phyloP scores from a whole-genome alignment of 257 asterid species.

The Linderniella brevidens region DNA sequence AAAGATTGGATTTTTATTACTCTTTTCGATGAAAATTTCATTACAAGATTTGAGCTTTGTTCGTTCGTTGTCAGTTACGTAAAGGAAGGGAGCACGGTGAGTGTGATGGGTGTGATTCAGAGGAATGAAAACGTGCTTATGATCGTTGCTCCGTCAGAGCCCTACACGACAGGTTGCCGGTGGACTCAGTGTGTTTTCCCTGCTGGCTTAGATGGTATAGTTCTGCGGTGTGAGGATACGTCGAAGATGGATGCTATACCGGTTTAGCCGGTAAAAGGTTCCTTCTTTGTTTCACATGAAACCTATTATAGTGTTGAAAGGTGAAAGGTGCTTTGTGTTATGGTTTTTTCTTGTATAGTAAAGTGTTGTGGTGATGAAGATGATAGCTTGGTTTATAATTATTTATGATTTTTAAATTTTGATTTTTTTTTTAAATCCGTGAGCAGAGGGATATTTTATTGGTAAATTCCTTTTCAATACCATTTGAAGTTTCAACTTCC shows the following conservation, averaged over 20 bases:
- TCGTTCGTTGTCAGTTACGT: conserved; percentile 22
- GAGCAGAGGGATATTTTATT: no score
- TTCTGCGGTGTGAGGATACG: conserved; percentile 47
- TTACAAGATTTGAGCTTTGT: background rate
- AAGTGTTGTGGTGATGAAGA: no score
- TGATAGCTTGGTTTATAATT: no score
- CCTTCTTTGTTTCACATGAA: background rate
- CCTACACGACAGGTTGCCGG: conserved; percentile 43
- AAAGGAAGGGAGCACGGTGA: conserved; percentile 55
- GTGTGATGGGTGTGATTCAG: conserved; percentile 55
- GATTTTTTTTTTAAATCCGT: no score
- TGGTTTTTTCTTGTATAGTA: no score
- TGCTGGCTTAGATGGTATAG: conserved; percentile 44
- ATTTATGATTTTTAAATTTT: no score
- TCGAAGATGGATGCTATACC: conserved; percentile 47
- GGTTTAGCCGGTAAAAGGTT: conserved; percentile 13
- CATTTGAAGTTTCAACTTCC: no score
- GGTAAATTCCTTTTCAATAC: no score
- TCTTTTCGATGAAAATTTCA: background rate
- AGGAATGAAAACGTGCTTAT: conserved; percentile 41
- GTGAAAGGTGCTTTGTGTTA: no score
- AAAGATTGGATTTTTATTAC: background rate
- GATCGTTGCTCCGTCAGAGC: conserved; percentile 50
- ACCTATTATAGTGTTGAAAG: no score
- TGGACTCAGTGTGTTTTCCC: conserved; percentile 54